Conservation (phyloP, 1,284 basidiomycete species). For the Puccinia brachypodii region DNA sequence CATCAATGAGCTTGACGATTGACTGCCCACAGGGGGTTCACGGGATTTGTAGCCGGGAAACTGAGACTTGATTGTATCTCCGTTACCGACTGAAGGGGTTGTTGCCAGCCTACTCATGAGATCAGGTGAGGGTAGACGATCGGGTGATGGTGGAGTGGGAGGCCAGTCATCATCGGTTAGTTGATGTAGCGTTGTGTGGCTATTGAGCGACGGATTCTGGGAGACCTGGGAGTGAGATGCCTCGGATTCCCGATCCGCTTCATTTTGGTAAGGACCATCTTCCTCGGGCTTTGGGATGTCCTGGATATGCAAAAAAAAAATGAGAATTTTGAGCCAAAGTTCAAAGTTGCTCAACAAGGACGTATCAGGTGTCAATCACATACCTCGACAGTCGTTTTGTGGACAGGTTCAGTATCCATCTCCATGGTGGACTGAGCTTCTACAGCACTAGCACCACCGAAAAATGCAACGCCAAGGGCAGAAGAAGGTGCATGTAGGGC, state of each 20-base stretch:
- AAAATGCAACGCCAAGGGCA: slow-evolving; percentile 23
- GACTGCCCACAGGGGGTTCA: neutral
- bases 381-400: neutral
- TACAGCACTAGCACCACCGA: neutral
- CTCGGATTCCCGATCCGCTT: neutral
- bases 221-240: neutral
- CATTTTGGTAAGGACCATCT: neutral
- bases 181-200: slow-evolving; percentile 6
- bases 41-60: neutral
- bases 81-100: neutral
- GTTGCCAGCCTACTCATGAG: slow-evolving; percentile 6
- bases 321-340: neutral
- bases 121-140: slow-evolving; percentile 27
- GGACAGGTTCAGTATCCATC: neutral
- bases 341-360: neutral
- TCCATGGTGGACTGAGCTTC: neutral
- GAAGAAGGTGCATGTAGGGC: slow-evolving; percentile 2
- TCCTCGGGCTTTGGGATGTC: neutral
- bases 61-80: neutral
- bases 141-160: slow-evolving; percentile 12
- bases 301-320: neutral
- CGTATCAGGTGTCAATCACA: neutral
- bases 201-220: neutral
- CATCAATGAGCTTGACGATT: slow-evolving; percentile 22
- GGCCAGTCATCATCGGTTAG: slow-evolving; percentile 20